Conservation (phyloP, 768 basidiomycete species). For the Boletus patriciae region DNA sequence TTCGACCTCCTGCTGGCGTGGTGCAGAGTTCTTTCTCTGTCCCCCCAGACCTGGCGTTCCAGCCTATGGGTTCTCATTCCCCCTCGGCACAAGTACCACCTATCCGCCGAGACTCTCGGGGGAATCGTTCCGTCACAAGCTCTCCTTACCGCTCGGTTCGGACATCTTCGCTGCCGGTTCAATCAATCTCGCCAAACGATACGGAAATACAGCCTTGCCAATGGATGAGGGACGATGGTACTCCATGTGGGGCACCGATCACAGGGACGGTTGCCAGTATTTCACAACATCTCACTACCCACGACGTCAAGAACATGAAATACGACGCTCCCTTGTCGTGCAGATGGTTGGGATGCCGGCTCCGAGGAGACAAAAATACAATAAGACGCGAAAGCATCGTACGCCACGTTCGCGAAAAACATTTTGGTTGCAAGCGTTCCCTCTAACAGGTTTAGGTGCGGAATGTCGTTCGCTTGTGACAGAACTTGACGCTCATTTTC, state of each 20-base stretch:
- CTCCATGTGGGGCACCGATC: neutral
- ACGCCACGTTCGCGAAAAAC: constrained; percentile 16
- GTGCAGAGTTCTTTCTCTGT: neutral
- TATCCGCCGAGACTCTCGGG: neutral
- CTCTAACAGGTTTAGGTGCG: neutral
- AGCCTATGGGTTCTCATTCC: too few relatives aligned
- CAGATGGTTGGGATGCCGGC: constrained; percentile 10
- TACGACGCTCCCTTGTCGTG: neutral
- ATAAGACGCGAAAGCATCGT: constrained; percentile 21
- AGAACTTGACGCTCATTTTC: neutral
- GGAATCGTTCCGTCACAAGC: neutral
- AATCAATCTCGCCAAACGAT: neutral
- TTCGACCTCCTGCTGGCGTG: neutral
- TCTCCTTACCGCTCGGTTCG: neutral
- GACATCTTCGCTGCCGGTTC: neutral
- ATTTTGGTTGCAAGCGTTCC: constrained; percentile 12
- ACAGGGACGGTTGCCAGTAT: neutral
- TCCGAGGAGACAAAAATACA: neutral
- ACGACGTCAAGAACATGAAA: neutral
- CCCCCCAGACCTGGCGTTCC: neutral
- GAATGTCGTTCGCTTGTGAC: neutral
- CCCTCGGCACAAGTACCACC: too few relatives aligned
- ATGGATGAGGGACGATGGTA: constrained; percentile 6
- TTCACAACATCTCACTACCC: constrained; percentile 12
- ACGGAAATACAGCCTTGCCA: neutral